These are phyloP conservation scores for Meyerozyma sp. DNA, from an alignment of 1,139 yeast genomes.

Conservation along the genomic window DNA sequence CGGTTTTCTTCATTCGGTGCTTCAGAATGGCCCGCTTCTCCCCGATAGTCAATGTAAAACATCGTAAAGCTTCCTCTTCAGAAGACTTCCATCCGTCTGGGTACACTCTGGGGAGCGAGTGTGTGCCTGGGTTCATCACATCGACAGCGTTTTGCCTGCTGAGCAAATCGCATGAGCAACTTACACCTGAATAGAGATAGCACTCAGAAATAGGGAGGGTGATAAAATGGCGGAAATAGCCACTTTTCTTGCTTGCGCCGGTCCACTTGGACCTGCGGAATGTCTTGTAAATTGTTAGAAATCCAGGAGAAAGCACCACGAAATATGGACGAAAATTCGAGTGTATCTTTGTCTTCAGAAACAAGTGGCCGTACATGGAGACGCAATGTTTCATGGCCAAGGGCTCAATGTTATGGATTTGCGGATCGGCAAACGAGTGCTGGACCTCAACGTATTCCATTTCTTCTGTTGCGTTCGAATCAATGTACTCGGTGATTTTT, in stretches of 20 bases:
- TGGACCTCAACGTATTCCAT: conserved; percentile 50
- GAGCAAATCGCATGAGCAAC: conserved; percentile 54
- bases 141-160: conserved; percentile 42
- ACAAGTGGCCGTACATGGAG: conserved; percentile 57
- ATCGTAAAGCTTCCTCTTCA: conserved; percentile 67
- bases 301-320: conserved; percentile 69
- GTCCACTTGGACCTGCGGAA: conserved; percentile 40
- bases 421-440: conserved; percentile 50
- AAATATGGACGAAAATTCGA: conserved; percentile 55
- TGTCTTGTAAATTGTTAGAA: conserved; percentile 45
- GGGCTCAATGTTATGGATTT: conserved; percentile 50
- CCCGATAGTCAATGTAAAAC: conserved; percentile 85
- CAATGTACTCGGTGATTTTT: conserved; percentile 52
- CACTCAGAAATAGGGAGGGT: conserved; percentile 63
- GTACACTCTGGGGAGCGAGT: conserved; percentile 64
- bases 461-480: conserved; percentile 49
- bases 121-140: conserved; percentile 47
- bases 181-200: conserved; percentile 69
- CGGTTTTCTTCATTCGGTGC: conserved; percentile 8
- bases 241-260: conserved; percentile 42
- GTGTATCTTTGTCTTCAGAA: conserved; percentile 65
- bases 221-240: conserved; percentile 43
- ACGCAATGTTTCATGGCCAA: conserved; percentile 58
- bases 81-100: conserved; percentile 80
- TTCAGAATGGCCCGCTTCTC: conserved; percentile 43